Conservation (phyloP, 169 alveolate genomes). For the Cryptosporidium parvum region DNA sequence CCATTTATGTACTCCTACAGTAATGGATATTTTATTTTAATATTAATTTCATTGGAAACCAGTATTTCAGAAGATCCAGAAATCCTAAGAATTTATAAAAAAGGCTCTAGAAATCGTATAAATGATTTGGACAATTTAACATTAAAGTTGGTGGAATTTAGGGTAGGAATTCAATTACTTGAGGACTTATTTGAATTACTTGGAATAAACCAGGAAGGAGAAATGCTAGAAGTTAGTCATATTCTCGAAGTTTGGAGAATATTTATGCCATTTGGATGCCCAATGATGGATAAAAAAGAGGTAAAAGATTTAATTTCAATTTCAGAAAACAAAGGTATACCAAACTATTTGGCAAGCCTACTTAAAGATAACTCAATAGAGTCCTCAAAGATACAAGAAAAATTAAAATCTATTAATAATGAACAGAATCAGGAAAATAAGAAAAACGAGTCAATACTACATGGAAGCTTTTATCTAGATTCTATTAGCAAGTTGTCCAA, state of each 20-base stretch:
- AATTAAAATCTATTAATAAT: background rate
- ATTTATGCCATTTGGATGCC: slow-evolving; percentile 57
- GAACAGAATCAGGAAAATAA: background rate
- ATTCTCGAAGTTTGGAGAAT: slow-evolving; percentile 44
- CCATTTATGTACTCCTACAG: slow-evolving; percentile 54
- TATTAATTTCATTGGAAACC: slow-evolving; percentile 26
- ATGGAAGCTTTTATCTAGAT: slow-evolving; percentile 26
- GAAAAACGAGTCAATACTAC: background rate
- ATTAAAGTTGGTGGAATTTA: slow-evolving; percentile 13
- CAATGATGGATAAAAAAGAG: slow-evolving; percentile 25
- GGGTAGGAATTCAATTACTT: slow-evolving; percentile 34
- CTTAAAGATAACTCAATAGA: background rate
- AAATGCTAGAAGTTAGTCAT: background rate
- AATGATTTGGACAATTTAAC: background rate
- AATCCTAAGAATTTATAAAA: slow-evolving; percentile 2
- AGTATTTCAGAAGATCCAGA: slow-evolving; percentile 8
- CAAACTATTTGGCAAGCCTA: background rate
- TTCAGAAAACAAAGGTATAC: slow-evolving; percentile 5
- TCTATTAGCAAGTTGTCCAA: slow-evolving; percentile 8
- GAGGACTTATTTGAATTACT: slow-evolving; percentile 28
- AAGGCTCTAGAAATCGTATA: background rate
- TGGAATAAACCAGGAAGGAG: background rate
- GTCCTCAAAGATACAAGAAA: background rate
- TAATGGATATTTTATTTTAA: slow-evolving; percentile 27
- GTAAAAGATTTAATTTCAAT: background rate